Evolutionary conservation across 139 green algal species (phyloP), one percentile per base, ranked within the genome.

Genomic region (Zygnema cylindricum): DNA sequence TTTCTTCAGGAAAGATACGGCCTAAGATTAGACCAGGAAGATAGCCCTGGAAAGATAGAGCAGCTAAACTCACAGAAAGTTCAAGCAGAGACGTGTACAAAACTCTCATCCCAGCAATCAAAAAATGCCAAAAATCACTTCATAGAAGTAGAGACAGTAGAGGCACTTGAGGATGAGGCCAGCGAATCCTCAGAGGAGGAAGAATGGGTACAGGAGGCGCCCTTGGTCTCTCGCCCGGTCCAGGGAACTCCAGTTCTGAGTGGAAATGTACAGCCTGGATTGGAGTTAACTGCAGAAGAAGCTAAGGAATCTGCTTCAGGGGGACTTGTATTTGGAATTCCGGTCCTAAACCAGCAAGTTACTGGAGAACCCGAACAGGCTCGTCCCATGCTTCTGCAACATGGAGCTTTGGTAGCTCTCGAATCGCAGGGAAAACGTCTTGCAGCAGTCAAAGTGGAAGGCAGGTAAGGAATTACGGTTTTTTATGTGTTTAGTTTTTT

Each of bases 321-420:
- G 3, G 71, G 71, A 16, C 71, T 79, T 3, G 71, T 79, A 16
- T 79, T 79, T 79, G 71, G 71, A 79, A 43, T 79, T 11, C 71
- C 71, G 7, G 38, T 43, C 71, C 21, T 79, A 40, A 63, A 63
- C 16, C 49, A 7, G 49, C 49, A 63, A 63, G 49, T 63, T 63
- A 63, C 7, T 63, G 49, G 49, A 63, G 7, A 79, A 16, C 7
- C 38, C 7, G 71, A 41, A 11, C 11, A 41, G 38, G 36, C 7
- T 40, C 3, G 16, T 7, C 71, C 71, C 3, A 3, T 79, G 36
- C 36, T 79, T 7, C 21, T 79, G 71, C 71, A 43, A 11, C 71
- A 79, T 16, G 71, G 71, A 3, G 7, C 71, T 3, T 16, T 79
- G 71, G 71, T 79, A 3, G 71, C 71, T 16, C 71, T 79, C 21